Evolutionary conservation across 495 filamentous ascomycete species (phyloP).

Genomic region (Trichoderma orchidacearum): DNA sequence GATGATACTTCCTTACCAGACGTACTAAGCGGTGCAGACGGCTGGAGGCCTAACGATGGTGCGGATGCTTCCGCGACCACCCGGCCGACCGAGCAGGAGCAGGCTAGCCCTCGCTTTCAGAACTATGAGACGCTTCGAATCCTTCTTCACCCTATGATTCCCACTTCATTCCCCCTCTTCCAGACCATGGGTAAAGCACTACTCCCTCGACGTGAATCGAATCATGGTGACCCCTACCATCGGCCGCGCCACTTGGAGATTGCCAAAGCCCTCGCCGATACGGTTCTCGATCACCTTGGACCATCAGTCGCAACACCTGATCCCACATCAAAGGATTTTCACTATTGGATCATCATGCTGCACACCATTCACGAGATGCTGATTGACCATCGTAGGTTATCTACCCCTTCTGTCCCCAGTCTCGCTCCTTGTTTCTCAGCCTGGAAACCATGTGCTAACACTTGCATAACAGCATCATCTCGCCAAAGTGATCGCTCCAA

Average conservation of each 20-base stretch:
- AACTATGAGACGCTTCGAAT: constrained; percentile 67
- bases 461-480: constrained; percentile 1
- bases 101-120: constrained; percentile 40
- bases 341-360: constrained; percentile 70
- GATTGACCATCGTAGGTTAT: constrained; percentile 34
- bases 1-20: background rate
- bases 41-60: background rate
- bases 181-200: constrained; percentile 69
- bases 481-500: constrained; percentile 41
- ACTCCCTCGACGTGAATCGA: constrained; percentile 46
- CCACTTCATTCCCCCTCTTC: constrained; percentile 61
- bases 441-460: background rate
- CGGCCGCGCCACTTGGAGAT: constrained; percentile 57
- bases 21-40: background rate
- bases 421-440: background rate
- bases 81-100: constrained; percentile 20
- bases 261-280: constrained; percentile 63
- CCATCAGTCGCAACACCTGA: constrained; percentile 7
- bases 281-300: constrained; percentile 50
- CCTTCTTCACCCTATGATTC: constrained; percentile 60
- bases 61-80: background rate
- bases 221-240: constrained; percentile 19
- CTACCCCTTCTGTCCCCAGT: background rate
- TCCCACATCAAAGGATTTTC: constrained; percentile 36
- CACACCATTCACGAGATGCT: constrained; percentile 64